phyloP scores from a whole-genome alignment of 345 rosid species.

The Eutrema heterophyllum region DNA sequence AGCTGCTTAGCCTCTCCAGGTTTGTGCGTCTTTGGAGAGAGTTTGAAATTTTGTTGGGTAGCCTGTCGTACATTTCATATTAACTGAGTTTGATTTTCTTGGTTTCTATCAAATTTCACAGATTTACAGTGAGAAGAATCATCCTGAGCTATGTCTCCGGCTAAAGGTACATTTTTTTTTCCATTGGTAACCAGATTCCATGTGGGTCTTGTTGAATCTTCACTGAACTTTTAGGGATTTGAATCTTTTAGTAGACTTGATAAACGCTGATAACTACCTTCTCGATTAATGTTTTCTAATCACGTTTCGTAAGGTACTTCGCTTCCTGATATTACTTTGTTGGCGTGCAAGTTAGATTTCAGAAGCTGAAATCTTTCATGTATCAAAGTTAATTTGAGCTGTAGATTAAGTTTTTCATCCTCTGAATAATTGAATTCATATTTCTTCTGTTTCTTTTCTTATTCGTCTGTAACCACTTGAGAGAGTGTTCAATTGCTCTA shows the following conservation, averaged over 20 bases:
- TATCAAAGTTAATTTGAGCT: not conserved
- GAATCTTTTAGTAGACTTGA: not conserved
- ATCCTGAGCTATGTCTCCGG: conserved; percentile 28
- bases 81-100: not conserved
- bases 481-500: not conserved
- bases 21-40: not conserved
- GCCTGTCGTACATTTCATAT: not conserved
- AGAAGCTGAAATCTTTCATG: too few species aligned
- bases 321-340: not conserved
- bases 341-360: not conserved
- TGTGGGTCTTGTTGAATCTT: not conserved
- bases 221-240: not conserved
- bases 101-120: not conserved
- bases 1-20: conserved; percentile 23
- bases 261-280: not conserved
- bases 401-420: not conserved
- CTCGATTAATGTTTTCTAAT: not conserved
- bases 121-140: conserved; percentile 19
- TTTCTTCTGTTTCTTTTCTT: not conserved
- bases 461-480: not conserved
- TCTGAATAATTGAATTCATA: not conserved
- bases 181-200: not conserved
- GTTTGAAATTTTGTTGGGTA: not conserved
- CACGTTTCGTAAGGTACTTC: not conserved
- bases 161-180: conserved; percentile 27